Evolutionary conservation across 1,284 basidiomycete genomes (phyloP).

Genomic region (Cerioporus squamosus): DNA sequence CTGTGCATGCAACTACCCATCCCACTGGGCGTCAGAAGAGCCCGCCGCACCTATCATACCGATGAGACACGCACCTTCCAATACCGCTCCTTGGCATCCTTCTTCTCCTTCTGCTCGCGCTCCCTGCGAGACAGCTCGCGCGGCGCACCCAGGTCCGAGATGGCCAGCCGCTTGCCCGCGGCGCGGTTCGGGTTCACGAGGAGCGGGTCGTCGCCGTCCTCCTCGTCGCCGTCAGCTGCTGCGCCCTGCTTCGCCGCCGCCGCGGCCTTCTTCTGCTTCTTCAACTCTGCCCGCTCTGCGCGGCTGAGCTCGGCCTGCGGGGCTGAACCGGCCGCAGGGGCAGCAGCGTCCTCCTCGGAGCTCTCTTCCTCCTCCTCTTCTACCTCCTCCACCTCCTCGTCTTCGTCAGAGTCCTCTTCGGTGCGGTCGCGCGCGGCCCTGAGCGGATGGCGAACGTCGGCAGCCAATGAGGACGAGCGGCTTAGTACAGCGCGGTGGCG

Average conservation of each 20-base stretch:
- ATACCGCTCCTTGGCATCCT: conserved; percentile 84
- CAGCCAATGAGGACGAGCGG: conserved; percentile 6
- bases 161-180: conserved; percentile 32
- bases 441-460: background rate
- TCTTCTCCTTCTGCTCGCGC: conserved; percentile 84
- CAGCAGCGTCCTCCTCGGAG: conserved; percentile 24
- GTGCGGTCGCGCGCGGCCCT: conserved; percentile 15
- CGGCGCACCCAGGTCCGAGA: conserved; percentile 31
- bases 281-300: conserved; percentile 31
- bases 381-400: conserved; percentile 33
- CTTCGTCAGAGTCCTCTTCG: conserved; percentile 29
- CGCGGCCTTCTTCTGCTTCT: conserved; percentile 32
- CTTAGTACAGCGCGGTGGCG: background rate
- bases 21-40: background rate
- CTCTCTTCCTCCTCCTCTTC: conserved; percentile 31
- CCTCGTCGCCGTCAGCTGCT: conserved; percentile 33
- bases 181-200: conserved; percentile 37
- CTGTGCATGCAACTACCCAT: conserved; percentile 60
- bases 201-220: conserved; percentile 37
- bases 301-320: conserved; percentile 34
- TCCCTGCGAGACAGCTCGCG: conserved; percentile 34
- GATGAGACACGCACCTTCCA: conserved; percentile 65
- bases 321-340: background rate
- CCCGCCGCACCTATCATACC: conserved; percentile 15
- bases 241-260: conserved; percentile 27